phyloP scores from a whole-genome alignment of 176 grass and related monocot genomes.

The Paspalum vaginatum region DNA sequence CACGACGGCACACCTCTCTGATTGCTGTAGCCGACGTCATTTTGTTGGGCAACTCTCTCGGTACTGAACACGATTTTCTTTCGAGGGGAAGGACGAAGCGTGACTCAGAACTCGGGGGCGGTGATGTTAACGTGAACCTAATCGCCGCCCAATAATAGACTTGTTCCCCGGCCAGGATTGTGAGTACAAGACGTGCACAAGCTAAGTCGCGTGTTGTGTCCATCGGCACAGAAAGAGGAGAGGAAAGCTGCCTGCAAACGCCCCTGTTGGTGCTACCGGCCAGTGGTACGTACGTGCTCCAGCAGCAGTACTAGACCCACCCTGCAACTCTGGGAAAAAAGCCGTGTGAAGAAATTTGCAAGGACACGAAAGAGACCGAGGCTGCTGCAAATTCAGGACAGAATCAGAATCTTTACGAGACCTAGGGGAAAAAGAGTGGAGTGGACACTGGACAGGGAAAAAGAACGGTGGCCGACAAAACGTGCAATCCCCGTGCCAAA shows the following conservation, averaged over 20 bases:
- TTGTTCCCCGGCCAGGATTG: too few species aligned
- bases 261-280: background rate
- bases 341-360: background rate
- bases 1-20: background rate
- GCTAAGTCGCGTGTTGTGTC: background rate
- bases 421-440: too few species aligned
- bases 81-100: background rate
- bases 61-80: constrained; percentile 16
- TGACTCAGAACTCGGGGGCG: background rate
- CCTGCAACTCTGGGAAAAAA: too few species aligned
- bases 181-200: too few species aligned
- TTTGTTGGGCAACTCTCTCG: background rate
- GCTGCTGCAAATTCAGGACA: background rate
- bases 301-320: background rate
- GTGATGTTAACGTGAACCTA: constrained; percentile 39
- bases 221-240: background rate
- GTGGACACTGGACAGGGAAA: background rate
- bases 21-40: background rate
- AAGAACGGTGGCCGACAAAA: background rate
- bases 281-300: background rate
- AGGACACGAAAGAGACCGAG: background rate
- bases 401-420: too few species aligned
- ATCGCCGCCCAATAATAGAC: background rate
- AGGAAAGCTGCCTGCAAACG: background rate
- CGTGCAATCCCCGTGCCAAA: background rate